Evolutionary conservation across 1,139 yeast species (phyloP).

Genomic region (Taphrina wiesneri): DNA sequence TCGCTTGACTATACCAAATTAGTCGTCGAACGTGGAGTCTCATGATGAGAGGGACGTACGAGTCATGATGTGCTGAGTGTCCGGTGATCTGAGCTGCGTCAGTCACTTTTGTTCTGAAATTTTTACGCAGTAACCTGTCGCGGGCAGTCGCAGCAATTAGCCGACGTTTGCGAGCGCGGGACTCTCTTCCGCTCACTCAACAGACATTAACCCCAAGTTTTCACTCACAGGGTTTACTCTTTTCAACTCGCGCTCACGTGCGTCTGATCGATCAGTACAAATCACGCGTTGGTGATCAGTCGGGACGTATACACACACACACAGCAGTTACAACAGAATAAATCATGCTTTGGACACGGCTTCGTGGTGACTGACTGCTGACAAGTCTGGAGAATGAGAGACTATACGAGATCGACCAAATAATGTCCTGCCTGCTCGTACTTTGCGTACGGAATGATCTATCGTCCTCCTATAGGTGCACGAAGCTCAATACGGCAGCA

Average conservation of each 20-base stretch:
- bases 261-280: background rate
- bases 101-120: background rate
- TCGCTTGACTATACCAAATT: conserved; percentile 73
- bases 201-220: background rate
- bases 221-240: background rate
- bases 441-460: too few relatives aligned
- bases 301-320: too few relatives aligned
- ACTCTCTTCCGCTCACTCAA: background rate
- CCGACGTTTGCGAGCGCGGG: conserved; percentile 6
- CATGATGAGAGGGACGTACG: background rate
- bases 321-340: background rate
- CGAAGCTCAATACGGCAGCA: too few relatives aligned
- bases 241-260: background rate
- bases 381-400: background rate
- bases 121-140: background rate
- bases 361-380: background rate
- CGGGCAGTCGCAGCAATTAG: background rate
- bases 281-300: too few relatives aligned
- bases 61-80: conserved; percentile 17
- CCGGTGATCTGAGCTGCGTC: background rate
- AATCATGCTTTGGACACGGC: background rate
- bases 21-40: background rate
- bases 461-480: too few relatives aligned
- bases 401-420: too few relatives aligned
- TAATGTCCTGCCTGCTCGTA: too few relatives aligned